Conservation (phyloP, 139 green algal species). For the Tetraselmis striata region DNA sequence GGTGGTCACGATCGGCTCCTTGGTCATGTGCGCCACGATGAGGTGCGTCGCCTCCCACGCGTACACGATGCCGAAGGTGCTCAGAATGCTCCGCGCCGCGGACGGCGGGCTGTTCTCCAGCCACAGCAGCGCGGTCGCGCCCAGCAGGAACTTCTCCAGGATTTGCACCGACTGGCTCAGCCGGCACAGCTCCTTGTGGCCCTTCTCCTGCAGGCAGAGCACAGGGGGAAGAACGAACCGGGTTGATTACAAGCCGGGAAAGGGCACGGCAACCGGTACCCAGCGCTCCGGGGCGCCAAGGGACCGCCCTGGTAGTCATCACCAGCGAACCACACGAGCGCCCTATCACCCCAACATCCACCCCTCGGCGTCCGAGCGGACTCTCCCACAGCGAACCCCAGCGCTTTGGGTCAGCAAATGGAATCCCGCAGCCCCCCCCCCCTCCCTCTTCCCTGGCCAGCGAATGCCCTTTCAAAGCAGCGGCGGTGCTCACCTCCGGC, state of each 20-base stretch:
- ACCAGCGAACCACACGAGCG: no score
- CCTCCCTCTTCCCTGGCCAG: no score
- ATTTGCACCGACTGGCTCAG: background rate
- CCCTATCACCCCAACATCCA: no score
- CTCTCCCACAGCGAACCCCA: no score
- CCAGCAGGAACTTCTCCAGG: background rate
- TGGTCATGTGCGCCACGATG: conserved; percentile 89
- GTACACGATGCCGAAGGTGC: conserved; percentile 47
- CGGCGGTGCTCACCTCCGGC: background rate
- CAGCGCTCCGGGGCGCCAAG: no score
- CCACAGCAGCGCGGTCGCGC: background rate
- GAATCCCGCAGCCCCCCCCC: no score
- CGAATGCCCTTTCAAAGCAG: no score
- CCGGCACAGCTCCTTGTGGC: conserved; percentile 60
- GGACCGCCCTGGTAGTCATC: no score
- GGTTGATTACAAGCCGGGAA: no score
- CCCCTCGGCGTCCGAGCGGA: no score
- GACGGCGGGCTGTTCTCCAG: background rate
- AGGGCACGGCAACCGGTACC: no score
- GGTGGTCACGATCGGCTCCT: conserved; percentile 61
- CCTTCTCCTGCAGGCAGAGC: conserved; percentile 43
- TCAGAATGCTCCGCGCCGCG: conserved; percentile 7
- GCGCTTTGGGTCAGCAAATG: no score
- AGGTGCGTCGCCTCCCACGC: conserved; percentile 60
- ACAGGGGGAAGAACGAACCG: background rate